Percentiles rank a stretch among this genome's conserved stretches.
Conservation (phyloP, 176 grass and related monocot species). For the Tillandsia leiboldiana region DNA sequence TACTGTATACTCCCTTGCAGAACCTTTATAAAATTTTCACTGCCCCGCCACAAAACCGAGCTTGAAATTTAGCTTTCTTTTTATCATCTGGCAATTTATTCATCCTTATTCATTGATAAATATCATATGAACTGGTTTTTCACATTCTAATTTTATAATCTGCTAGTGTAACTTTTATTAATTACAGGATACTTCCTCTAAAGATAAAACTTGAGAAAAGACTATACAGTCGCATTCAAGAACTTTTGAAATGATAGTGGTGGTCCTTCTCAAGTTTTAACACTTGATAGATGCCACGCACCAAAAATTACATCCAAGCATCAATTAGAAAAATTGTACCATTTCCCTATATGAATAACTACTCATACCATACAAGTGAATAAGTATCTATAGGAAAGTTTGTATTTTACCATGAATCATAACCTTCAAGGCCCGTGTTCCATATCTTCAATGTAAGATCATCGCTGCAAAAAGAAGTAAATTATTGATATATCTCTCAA, state of each 20-base stretch:
- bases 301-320: no score
- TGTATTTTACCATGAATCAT: constrained; percentile 59
- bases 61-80: background rate
- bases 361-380: background rate
- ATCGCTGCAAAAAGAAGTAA: constrained; percentile 50
- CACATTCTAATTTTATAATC: no score
- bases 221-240: no score
- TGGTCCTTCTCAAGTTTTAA: no score
- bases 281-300: no score
- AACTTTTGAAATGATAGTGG: no score
- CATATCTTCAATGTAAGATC: constrained; percentile 89
- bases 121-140: no score
- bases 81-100: background rate
- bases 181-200: no score
- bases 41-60: background rate
- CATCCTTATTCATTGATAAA: background rate
- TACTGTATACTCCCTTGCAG: background rate
- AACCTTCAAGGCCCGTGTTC: constrained; percentile 38
- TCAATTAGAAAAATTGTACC: no score
- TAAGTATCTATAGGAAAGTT: background rate
- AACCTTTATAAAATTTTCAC: background rate
- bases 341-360: no score
- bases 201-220: no score
- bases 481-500: constrained; percentile 20
- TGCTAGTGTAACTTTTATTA: no score